Evolutionary conservation across 2,329 filamentous ascomycete genomes (phyloP).

Genomic region (Colletotrichum tropicale): DNA sequence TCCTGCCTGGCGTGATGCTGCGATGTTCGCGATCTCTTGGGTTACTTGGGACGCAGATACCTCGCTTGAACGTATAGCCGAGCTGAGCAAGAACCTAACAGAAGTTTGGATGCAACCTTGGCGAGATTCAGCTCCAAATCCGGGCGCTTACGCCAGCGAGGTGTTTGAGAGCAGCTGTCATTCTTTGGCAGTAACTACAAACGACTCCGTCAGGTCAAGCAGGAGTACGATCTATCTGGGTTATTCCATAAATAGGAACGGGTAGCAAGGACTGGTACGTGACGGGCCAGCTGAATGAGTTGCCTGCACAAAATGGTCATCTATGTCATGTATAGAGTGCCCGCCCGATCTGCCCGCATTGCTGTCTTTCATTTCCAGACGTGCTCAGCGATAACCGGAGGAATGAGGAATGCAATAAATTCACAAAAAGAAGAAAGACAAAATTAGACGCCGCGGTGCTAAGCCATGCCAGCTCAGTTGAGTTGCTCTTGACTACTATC

Average conservation of each 20-base stretch:
- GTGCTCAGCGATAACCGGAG: background rate
- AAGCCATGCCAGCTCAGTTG: background rate
- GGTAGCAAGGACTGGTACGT: slow-evolving; percentile 24
- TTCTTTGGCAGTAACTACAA: slow-evolving; percentile 33
- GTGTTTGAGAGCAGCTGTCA: slow-evolving; percentile 26
- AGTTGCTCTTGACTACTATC: background rate
- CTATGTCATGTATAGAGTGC: background rate
- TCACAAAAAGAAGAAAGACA: too few relatives aligned
- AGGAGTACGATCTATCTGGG: slow-evolving; percentile 28
- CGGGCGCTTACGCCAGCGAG: slow-evolving; percentile 32
- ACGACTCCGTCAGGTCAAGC: slow-evolving; percentile 28
- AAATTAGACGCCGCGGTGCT: fast-evolving
- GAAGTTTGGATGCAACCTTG: slow-evolving; percentile 31
- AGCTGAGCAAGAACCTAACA: slow-evolving; percentile 29
- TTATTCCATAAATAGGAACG: slow-evolving; percentile 29
- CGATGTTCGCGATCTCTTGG: slow-evolving; percentile 34
- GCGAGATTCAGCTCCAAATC: slow-evolving; percentile 24
- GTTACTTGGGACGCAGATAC: background rate
- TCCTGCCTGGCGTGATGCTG: slow-evolving; percentile 49
- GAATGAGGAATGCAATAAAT: background rate
- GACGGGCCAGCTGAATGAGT: background rate
- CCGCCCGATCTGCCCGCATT: background rate
- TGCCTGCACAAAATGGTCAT: slow-evolving; percentile 4
- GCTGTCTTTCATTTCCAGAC: background rate
- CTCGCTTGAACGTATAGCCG: background rate